phyloP scores from a whole-genome alignment of 805 yeast species.

The Candida xiaguanensis region DNA sequence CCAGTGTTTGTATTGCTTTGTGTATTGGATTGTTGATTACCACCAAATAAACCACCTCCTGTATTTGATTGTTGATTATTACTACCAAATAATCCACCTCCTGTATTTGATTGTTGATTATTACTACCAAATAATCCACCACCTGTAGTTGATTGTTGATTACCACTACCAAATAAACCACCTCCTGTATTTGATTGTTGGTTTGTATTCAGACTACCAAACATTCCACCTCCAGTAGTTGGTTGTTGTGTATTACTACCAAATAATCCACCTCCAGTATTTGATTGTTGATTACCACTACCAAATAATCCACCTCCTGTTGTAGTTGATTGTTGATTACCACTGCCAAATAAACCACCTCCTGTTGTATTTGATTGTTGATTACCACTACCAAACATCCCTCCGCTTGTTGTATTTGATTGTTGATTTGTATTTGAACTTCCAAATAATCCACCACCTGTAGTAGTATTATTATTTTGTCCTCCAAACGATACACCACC shows the following conservation, averaged over 20 bases:
- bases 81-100: conserved; percentile 27
- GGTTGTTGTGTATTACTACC: conserved; percentile 10
- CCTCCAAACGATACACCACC: conserved; percentile 21
- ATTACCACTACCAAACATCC: conserved; percentile 11
- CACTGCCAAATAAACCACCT: conserved; percentile 21
- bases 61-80: conserved; percentile 10
- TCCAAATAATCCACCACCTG: conserved; percentile 21
- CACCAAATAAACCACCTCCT: conserved; percentile 26
- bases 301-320: conserved; percentile 13
- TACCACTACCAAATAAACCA: conserved; percentile 30
- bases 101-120: conserved; percentile 7
- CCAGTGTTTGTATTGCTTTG: conserved; percentile 11
- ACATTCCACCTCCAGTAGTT: conserved; percentile 21
- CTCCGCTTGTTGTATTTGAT: conserved; percentile 7
- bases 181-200: conserved; percentile 12
- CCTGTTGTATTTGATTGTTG: conserved; percentile 11
- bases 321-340: conserved; percentile 9
- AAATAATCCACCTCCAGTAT: conserved; percentile 2
- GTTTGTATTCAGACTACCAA: conserved; percentile 15
- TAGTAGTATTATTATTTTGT: conserved; percentile 4
- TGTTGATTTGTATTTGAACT: conserved; percentile 10
- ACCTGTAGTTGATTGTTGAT: conserved; percentile 9
- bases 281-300: conserved; percentile 6
- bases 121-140: conserved; percentile 15
- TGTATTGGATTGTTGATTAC: conserved; percentile 12